phyloP scores from a whole-genome alignment of 257 asterid species.

The Paulownia fortunei region DNA sequence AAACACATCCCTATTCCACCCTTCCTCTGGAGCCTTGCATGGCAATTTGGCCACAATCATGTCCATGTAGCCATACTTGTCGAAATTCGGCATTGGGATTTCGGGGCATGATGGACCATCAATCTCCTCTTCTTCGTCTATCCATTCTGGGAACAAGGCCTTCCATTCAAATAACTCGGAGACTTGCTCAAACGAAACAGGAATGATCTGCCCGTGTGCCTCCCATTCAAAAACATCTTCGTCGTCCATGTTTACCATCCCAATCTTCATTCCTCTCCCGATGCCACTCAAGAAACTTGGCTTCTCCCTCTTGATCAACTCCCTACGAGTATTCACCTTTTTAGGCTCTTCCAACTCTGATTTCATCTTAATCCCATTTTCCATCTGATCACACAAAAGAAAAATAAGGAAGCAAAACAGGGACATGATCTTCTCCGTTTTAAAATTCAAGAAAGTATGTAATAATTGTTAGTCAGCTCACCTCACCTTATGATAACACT shows the following conservation, averaged over 20 bases:
- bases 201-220: constrained; percentile 37
- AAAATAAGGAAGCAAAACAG: not conserved
- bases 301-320: constrained; percentile 58
- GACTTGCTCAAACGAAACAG: constrained; percentile 50
- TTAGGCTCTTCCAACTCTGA: constrained; percentile 56
- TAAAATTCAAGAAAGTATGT: not conserved
- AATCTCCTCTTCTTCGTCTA: constrained; percentile 90
- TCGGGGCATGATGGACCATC: constrained; percentile 87
- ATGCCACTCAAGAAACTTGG: constrained; percentile 65
- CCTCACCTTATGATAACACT: constrained; percentile 91
- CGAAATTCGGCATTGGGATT: constrained; percentile 75
- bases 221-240: constrained; percentile 76
- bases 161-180: constrained; percentile 72
- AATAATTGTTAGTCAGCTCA: constrained; percentile 46
- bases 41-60: constrained; percentile 79
- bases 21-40: constrained; percentile 52
- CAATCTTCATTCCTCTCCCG: constrained; percentile 60
- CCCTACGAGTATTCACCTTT: constrained; percentile 33
- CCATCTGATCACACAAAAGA: constrained; percentile 30
- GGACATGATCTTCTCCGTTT: no score
- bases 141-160: constrained; percentile 89
- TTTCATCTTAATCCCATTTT: constrained; percentile 71
- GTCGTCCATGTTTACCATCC: constrained; percentile 80
- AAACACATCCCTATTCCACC: constrained; percentile 82
- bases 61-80: constrained; percentile 49